Conservation (phyloP, 306 rosid genomes). For the Geum urbanum region DNA sequence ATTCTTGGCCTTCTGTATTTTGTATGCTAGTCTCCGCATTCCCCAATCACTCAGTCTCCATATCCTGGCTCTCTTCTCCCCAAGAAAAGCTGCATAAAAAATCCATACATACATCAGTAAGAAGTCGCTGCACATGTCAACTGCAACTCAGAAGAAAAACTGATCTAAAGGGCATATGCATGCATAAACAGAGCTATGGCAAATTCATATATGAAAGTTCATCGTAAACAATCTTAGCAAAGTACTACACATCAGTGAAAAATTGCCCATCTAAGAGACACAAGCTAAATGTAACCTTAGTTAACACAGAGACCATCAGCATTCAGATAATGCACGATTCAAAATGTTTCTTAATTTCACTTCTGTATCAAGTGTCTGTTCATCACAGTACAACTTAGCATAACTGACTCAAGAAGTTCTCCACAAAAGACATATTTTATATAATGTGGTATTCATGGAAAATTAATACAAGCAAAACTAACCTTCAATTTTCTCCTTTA, state of each 20-base stretch:
- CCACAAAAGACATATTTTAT: not conserved
- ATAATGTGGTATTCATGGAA: not conserved
- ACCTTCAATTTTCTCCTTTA: constrained; percentile 78
- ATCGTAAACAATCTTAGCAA: not conserved
- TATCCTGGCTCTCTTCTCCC: constrained; percentile 83
- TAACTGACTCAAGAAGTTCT: constrained; percentile 5
- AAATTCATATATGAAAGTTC: constrained; percentile 5
- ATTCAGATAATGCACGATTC: too few species aligned
- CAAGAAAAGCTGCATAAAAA: constrained; percentile 57
- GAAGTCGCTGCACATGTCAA: constrained; percentile 16
- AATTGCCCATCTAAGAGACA: not conserved
- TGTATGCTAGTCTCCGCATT: constrained; percentile 79
- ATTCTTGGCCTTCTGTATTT: constrained; percentile 64
- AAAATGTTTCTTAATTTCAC: not conserved
- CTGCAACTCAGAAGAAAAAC: not conserved
- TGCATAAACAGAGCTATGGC: not conserved
- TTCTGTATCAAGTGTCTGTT: constrained; percentile 5
- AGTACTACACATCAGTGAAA: not conserved
- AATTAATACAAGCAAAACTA: not conserved
- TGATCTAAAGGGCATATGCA: not conserved
- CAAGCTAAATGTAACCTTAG: not conserved
- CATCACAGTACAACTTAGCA: not conserved
- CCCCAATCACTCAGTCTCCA: constrained; percentile 96
- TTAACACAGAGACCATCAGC: not conserved
- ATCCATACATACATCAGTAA: constrained; percentile 2